Evolutionary conservation across 2,329 filamentous ascomycete species (phyloP).

Genomic region (Ceratocystis colombiana): DNA sequence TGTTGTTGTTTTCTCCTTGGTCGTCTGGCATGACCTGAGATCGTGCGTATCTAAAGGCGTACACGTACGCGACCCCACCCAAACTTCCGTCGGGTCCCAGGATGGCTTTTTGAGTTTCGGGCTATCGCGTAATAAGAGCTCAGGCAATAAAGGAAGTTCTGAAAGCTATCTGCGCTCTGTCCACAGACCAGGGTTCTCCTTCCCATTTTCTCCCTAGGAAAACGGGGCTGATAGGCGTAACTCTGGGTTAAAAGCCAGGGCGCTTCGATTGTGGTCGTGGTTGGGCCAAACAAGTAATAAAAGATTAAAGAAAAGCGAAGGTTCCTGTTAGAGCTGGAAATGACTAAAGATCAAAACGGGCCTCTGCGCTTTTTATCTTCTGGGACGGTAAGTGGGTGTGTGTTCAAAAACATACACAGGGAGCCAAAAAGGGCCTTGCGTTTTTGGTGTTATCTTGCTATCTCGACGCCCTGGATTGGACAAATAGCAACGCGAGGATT

Average conservation of each 20-base stretch:
- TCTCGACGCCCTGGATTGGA: too few species aligned
- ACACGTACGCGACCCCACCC: not conserved
- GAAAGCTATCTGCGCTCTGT: not conserved
- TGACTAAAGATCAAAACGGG: not conserved
- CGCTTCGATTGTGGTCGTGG: not conserved
- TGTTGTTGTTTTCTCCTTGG: not conserved
- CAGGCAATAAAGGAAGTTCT: not conserved
- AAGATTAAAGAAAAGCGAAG: not conserved
- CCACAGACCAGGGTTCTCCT: not conserved
- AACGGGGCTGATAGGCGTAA: conserved; percentile 10
- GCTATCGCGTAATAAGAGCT: conserved; percentile 1
- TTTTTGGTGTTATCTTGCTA: too few species aligned
- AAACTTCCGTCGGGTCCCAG: not conserved
- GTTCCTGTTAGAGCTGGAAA: not conserved
- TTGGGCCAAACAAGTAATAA: not conserved
- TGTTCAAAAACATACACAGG: not conserved
- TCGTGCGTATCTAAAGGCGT: not conserved
- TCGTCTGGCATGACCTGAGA: not conserved
- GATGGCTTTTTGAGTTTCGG: conserved; percentile 4
- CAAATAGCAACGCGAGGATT: too few species aligned
- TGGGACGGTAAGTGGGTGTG: not conserved
- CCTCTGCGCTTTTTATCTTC: not conserved
- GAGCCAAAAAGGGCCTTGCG: not conserved
- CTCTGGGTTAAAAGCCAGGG: not conserved
- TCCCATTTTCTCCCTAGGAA: not conserved